Percentiles rank a stretch among this genome's conserved stretches.
Evolutionary conservation across 2,329 filamentous ascomycete species (phyloP).

Genomic region (Phyllachora maydis): DNA sequence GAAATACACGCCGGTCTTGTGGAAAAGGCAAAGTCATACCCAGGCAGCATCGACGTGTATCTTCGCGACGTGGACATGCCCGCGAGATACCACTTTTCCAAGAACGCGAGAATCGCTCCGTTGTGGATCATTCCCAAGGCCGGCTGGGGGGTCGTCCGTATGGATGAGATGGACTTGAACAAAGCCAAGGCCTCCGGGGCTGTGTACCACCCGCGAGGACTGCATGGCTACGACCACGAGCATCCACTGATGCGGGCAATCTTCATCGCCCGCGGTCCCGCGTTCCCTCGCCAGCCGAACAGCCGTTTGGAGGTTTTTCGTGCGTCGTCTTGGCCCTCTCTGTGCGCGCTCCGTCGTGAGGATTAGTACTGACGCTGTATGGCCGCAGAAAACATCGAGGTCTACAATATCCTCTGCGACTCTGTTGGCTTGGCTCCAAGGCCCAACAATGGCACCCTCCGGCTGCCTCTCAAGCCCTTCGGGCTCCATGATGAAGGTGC

Average conservation of each 20-base stretch:
- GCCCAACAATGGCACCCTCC: conserved; percentile 75
- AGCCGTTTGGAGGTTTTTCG: conserved; percentile 66
- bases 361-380: conserved; percentile 6
- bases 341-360: conserved; percentile 1
- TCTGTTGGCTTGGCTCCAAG: conserved; percentile 52
- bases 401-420: conserved; percentile 90
- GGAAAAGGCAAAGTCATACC: conserved; percentile 35
- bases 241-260: conserved; percentile 93
- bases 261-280: conserved; percentile 78
- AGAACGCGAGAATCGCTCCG: conserved; percentile 78
- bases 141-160: conserved; percentile 79
- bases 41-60: conserved; percentile 72
- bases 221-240: conserved; percentile 91
- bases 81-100: conserved; percentile 72
- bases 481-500: conserved; percentile 38
- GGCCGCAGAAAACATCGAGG: conserved; percentile 63
- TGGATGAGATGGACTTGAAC: conserved; percentile 55
- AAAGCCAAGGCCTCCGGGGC: conserved; percentile 41
- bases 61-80: conserved; percentile 79
- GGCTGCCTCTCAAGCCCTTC: conserved; percentile 43
- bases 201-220: conserved; percentile 59
- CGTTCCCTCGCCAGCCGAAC: conserved; percentile 71
- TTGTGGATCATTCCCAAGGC: conserved; percentile 86
- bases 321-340: conserved; percentile 37
- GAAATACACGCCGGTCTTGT: conserved; percentile 42